Evolutionary conservation across 495 filamentous ascomycete genomes (phyloP), one percentile per base, ranked within the genome.

Genomic region (Aspergillus avenaceus): DNA sequence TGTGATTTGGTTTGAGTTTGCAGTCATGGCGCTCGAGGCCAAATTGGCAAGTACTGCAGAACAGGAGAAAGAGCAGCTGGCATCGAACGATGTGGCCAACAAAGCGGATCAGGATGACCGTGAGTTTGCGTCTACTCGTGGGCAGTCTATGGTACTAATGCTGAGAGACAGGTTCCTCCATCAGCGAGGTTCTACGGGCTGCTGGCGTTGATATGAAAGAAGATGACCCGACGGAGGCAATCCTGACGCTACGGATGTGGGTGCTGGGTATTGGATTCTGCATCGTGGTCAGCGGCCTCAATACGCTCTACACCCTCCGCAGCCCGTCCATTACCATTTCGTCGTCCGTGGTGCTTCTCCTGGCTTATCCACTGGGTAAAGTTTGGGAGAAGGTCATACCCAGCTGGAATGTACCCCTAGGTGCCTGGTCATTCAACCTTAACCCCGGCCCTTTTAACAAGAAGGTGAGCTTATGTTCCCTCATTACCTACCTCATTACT

Each of bases 361-460:
- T 87, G 31, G 81, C 84, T 12, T 86, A 83, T 67, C 81, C 82
- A 4, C 59, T 86, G 1, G 84, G 84, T 13, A 77, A 77, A 16
- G 71, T 67, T 11, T 77, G 72, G 75, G 69, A 72, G 9, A 69
- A 69, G 25, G 46, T 58, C 16, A 59, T 82, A 38, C 84, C 84
- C 0, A 56, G 61, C 4, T 70, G 66, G 56, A 63, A 72, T 28
- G 63, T 83, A 40, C 72, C 55, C 16, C 62, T 78, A 3, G 76
- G 82, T 25, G 70, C 72, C 9, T 47, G 71, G 32, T 62, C 61
- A 12, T 81, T 75, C 60, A 74, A 68, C 18, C 59, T 87, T 18
- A 86, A 86, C 54, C 83, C 82, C 0, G 82, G 83, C 0, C 80
- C 78, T n/a, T 88, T 88, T 66, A 86, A 84, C 58, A 76, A 58